Evolutionary conservation across 2,329 filamentous ascomycete species (phyloP), one percentile per base, ranked within the genome.

Genomic region (Fonsecaea monophora): DNA sequence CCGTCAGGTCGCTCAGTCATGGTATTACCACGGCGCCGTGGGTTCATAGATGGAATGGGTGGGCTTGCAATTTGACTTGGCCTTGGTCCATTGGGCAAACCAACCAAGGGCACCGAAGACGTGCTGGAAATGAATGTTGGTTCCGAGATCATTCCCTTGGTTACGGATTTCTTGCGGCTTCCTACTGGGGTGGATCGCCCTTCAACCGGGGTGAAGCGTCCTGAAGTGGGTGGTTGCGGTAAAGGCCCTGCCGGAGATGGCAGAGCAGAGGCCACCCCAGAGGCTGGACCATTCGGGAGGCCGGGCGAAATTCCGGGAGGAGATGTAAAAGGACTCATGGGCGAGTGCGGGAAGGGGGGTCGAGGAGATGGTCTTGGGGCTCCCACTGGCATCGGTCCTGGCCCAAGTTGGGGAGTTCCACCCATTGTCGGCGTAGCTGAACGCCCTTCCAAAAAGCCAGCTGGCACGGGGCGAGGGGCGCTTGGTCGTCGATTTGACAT

Each of bases 81-180:
- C 57, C 71, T 64, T 37, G 66, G 62, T 21, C 68, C 84, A n/a
- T 82, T 74, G 13, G 86, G 86, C 10, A 89, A 79, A 40, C 84
- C 84, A 40, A 88, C 80, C 0, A 84, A 84, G 54, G 87, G 85
- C 34, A 88, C 82, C 53, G 85, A 84, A 1, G 84, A 87, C 3
- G 87, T 89, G 9, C 81, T 79, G 4, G 80, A 82, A 9, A 83
- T 74, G 57, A 82, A 79, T 2, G 78, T 82, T 0, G 87, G 87
- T 71, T 89, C 87, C 1, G 86, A 88, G 58, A 90, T 90, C 65
- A 85, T 83, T 12, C 81, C 79, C 76, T 90, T 90, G 68, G 84
- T 84, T 56, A 89, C 81, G 0, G 83, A 81, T 72, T 84, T 84
- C 78, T 88, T 89, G 42, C 85, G 82, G 72, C 71, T 42, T n/a